Conservation (phyloP, 768 basidiomycete genomes). For the Leccinum fibrillosum region DNA sequence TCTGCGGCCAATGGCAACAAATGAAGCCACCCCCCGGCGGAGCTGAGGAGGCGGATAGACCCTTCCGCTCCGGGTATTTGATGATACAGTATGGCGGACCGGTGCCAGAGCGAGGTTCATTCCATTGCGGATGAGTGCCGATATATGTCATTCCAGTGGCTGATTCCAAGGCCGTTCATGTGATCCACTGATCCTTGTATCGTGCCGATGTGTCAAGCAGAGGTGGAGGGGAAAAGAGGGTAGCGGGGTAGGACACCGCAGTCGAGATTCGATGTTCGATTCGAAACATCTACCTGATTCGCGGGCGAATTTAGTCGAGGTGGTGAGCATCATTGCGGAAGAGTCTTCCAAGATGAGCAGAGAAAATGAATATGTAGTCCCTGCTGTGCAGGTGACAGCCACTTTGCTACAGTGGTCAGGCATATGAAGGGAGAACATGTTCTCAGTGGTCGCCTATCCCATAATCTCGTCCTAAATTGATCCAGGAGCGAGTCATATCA, state of each 20-base stretch:
- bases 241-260: slow-evolving; percentile 39
- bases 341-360: slow-evolving; percentile 27
- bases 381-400: slow-evolving; percentile 29
- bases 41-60: slow-evolving; percentile 1
- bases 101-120: slow-evolving; percentile 63
- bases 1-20: slow-evolving; percentile 11
- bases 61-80: slow-evolving; percentile 35
- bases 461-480: slow-evolving; percentile 27
- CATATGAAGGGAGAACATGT: slow-evolving; percentile 17
- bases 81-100: slow-evolving; percentile 47
- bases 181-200: slow-evolving; percentile 50
- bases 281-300: slow-evolving; percentile 47
- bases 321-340: slow-evolving; percentile 40
- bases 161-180: slow-evolving; percentile 49
- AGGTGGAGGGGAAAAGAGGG: slow-evolving; percentile 70
- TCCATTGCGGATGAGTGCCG: slow-evolving; percentile 70
- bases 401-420: slow-evolving; percentile 25
- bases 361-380: slow-evolving; percentile 16
- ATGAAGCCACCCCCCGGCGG: slow-evolving; percentile 17
- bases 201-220: slow-evolving; percentile 65
- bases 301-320: slow-evolving; percentile 40
- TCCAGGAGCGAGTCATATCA: slow-evolving; percentile 4
- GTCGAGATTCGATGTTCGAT: slow-evolving; percentile 64
- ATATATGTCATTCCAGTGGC: slow-evolving; percentile 51
- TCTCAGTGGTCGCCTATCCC: slow-evolving; percentile 18